These are phyloP conservation scores for Lachnellula suecica DNA, from an alignment of 2,329 filamentous ascomycete species.

Conservation along the genomic window DNA sequence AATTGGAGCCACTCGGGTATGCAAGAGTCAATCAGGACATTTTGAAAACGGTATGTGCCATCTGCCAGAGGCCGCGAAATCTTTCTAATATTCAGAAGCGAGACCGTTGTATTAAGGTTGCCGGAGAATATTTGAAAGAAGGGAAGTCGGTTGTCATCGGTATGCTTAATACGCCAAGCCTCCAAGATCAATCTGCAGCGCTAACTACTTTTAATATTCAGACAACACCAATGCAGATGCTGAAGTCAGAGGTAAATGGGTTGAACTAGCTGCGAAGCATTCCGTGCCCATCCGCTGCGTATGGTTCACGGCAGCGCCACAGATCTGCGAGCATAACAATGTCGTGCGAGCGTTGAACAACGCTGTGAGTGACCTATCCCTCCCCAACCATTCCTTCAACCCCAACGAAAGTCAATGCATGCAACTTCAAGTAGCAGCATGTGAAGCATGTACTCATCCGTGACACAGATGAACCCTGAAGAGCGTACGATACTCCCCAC, in stretches of 20 bases:
- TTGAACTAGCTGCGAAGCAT: conserved; percentile 68
- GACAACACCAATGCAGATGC: conserved; percentile 95
- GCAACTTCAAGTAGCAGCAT: conserved; percentile 5
- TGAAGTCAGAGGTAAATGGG: conserved; percentile 77
- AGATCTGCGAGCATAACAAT: conserved; percentile 77
- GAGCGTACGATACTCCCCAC: conserved; percentile 70
- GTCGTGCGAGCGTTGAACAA: conserved; percentile 70
- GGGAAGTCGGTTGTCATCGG: conserved; percentile 75
- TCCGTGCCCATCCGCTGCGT: conserved; percentile 80
- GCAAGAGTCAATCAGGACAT: conserved; percentile 87
- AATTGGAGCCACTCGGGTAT: conserved; percentile 77
- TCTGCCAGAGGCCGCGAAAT: conserved; percentile 5
- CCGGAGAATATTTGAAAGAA: conserved; percentile 61
- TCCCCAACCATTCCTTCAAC: conserved; percentile 2
- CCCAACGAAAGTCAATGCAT: conserved; percentile 5
- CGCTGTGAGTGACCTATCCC: conserved; percentile 22
- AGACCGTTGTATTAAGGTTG: conserved; percentile 70
- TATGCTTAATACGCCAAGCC: conserved; percentile 52
- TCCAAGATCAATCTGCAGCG: conserved; percentile 4
- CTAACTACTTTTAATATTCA: conserved; percentile 9
- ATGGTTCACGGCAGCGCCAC: conserved; percentile 73
- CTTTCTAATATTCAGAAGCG: conserved; percentile 35
- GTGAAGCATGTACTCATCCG: conserved; percentile 4
- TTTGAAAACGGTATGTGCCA: conserved; percentile 64
- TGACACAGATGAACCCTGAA: conserved; percentile 74